Evolutionary conservation across 2,329 filamentous ascomycete species (phyloP), one percentile per base, ranked within the genome.

Genomic region (Colletotrichum sp.): DNA sequence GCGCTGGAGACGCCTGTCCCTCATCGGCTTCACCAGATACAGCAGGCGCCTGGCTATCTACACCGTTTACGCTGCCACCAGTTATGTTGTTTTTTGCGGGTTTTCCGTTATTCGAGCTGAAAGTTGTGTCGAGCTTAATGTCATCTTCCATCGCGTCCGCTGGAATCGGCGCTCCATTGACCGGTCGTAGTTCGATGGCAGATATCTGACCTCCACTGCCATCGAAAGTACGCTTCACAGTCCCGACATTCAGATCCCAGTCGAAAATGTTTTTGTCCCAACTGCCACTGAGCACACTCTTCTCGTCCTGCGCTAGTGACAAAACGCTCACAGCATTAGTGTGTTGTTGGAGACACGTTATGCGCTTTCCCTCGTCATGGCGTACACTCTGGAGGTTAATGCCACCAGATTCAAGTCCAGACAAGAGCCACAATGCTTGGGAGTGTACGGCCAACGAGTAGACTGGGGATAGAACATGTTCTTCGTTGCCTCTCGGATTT

Each of bases 191-290:
- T 84, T 98, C 96, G 55, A 99, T 93, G 3, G 95, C 92, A 3
- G 95, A 97, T 75, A 98, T 96, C 82, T 99, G 97, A 8, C 94
- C 89, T 16, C 93, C 94, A 69, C 90, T 95, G 3, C 94, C 93
- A 62, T 93, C 92, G 80, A 97, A 99, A 6, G 90, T 90, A 13
- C 96, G 91, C 78, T 92, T 93, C 8, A 94, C 89, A 79, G 94
- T 89, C 0, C 97, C 97, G 2, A 92, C 97, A 80, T 98, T 95
- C 30, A 99, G 84, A 83, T 98, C 97, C 97, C 97, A 99, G 82
- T 98, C 96, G 69, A 96, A 91, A 1, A 98, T 93, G 21, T 91
- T 94, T 85, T 98, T 98, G 84, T 99, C 97, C 97, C 97, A 99
- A 82, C 96, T 96, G 5, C 97, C 97, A 38, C 96, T 98, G 10